Base-by-base conservation (phyloP, 495 filamentous ascomycete species). In the Lepidopterella palustris region DNA sequence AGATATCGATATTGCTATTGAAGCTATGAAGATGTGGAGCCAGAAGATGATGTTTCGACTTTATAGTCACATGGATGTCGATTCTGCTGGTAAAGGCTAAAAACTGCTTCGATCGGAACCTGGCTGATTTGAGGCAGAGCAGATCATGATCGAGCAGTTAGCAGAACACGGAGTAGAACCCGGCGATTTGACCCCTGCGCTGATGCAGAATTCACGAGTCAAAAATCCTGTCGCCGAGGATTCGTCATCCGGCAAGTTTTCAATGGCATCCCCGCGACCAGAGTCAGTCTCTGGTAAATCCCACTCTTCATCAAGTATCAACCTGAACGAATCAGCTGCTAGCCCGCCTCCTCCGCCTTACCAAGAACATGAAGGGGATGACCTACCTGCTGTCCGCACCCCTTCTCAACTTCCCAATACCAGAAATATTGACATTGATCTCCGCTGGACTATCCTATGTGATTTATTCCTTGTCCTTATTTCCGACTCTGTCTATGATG, bases 101-200 rank as follows among this genome's bases (percentile, higher is more conserved):
- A 27, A 57, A 48, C 53, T 29, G 27, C 4, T 20, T 20, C 1
- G 40, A 13, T 49, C 29, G 53, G 26, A 26, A 42, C 39, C 52
- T 60, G 20, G 26, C 32, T 74, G 56, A 72, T 58, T 9, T 51
- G 24, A 50, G 35, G 72, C 73, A 56, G 93, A 99, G 77, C 93
- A 99, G 76, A 77, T 99, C 66, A 99, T 99, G 93, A 97, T 99
- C 63, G 93, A 99, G 72, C 95, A 99, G 72, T 77, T 99, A 59
- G 84, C 87, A 11, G 87, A 89, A 51, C 93, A 99, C 74, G 95
- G 92, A 11, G 90, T 99, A 6, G 75, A 88, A 59, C 87, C 92
- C 1, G 73, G 72, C 29, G 93, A 99, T 72, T 77, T 99, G 25
- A 87, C 89, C 0, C 87, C 86, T 3, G 80, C 87, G 0, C 78